Evolutionary conservation across 2,329 filamentous ascomycete genomes (phyloP).

Genomic region (Trichoderma atroviride): DNA sequence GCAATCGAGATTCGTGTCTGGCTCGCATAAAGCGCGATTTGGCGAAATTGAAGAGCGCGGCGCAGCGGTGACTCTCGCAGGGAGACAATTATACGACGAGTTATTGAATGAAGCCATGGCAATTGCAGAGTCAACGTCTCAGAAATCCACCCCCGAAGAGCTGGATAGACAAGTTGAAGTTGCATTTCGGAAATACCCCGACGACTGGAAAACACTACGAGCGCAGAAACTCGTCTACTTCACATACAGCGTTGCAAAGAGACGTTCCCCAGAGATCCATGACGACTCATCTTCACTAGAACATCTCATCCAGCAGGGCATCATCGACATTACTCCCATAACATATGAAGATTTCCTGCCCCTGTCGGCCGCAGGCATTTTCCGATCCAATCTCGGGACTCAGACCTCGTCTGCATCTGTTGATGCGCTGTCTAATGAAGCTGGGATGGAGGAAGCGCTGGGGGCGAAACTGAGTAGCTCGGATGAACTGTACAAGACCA

Average conservation of each 20-base stretch:
- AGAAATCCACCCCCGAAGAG: background rate
- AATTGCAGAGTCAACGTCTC: background rate
- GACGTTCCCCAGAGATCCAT: background rate
- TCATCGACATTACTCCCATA: conserved; percentile 46
- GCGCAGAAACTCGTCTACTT: conserved; percentile 45
- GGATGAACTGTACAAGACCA: conserved; percentile 28
- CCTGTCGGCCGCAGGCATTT: conserved; percentile 56
- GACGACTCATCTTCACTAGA: conserved; percentile 31
- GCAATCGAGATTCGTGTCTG: conserved; percentile 32
- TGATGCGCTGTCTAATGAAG: conserved; percentile 16
- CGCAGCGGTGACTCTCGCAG: conserved; percentile 50
- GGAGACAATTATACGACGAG: conserved; percentile 50
- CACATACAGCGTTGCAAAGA: conserved; percentile 35
- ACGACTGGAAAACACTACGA: conserved; percentile 44
- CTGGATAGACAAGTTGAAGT: conserved; percentile 34
- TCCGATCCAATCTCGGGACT: conserved; percentile 46
- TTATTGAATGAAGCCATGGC: conserved; percentile 41
- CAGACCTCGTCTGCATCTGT: background rate
- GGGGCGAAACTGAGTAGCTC: conserved; percentile 24
- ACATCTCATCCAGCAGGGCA: conserved; percentile 37
- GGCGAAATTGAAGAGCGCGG: conserved; percentile 58
- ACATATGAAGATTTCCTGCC: conserved; percentile 60
- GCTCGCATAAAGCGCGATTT: conserved; percentile 53
- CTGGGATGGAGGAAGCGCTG: conserved; percentile 27
- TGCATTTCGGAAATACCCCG: conserved; percentile 45